phyloP scores from a whole-genome alignment of 192 early-diverging fungal species.

The Bifiguratus adelaidae region DNA sequence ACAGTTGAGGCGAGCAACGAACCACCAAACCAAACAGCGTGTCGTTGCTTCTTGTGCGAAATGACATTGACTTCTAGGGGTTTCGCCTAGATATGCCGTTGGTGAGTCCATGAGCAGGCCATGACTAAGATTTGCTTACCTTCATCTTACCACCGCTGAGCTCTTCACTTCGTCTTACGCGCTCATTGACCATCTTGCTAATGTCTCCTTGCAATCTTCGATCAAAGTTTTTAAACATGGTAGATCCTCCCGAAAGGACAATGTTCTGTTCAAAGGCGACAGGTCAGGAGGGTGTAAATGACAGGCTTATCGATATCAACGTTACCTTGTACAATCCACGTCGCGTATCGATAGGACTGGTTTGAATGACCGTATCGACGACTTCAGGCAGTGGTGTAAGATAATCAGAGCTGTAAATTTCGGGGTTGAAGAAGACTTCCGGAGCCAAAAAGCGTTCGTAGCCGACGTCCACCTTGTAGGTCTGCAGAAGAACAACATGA shows the following conservation, averaged over 20 bases:
- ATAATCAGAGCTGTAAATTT: slow-evolving; percentile 94
- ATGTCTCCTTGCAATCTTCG: slow-evolving; percentile 94
- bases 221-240: slow-evolving; percentile 98
- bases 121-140: slow-evolving; percentile 5
- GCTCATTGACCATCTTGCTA: slow-evolving; percentile 69
- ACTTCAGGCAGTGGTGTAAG: slow-evolving; percentile 92
- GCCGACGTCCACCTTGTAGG: slow-evolving; percentile 92
- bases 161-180: slow-evolving; percentile 62
- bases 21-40: slow-evolving; percentile 99
- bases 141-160: slow-evolving; percentile 53
- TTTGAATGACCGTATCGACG: slow-evolving; percentile 93
- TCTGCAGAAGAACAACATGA: slow-evolving; percentile 22
- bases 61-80: slow-evolving; percentile 95
- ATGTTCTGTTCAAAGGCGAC: slow-evolving; percentile 62
- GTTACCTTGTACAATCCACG: slow-evolving; percentile 88
- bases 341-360: slow-evolving; percentile 93
- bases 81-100: slow-evolving; percentile 44
- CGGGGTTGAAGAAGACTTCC: slow-evolving; percentile 99
- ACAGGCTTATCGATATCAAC: neutral
- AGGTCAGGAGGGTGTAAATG: neutral
- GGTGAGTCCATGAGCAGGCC: slow-evolving; percentile 9
- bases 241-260: slow-evolving; percentile 96
- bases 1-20: slow-evolving; percentile 89
- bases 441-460: slow-evolving; percentile 99
- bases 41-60: slow-evolving; percentile 95